Conservation (phyloP, 495 filamentous ascomycete species). For the Glutinoglossum americanum region DNA sequence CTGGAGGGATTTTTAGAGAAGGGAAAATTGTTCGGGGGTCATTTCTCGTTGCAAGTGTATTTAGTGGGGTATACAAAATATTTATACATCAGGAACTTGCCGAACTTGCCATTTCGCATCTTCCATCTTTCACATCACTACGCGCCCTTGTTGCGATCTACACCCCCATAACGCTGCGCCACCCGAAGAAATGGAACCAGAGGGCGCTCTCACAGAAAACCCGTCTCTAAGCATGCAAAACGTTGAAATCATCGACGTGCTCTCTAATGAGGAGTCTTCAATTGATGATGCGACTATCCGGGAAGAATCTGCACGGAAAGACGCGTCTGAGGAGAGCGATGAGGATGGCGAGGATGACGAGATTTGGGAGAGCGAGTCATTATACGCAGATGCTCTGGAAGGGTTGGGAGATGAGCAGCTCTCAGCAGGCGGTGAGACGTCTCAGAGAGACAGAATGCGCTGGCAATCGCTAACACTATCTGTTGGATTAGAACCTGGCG, state of each 20-base stretch:
- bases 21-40: no score
- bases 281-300: neutral
- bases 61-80: no score
- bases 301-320: neutral
- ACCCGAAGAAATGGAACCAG: neutral
- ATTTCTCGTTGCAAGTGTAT: no score
- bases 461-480: neutral
- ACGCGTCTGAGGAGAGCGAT: neutral
- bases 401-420: slow-evolving; percentile 7
- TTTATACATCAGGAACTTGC: neutral
- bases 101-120: no score
- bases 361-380: slow-evolving; percentile 7
- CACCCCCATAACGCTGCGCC: neutral
- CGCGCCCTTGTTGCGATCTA: neutral
- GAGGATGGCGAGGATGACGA: slow-evolving; percentile 2
- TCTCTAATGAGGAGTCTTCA: neutral
- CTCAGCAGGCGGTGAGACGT: neutral
- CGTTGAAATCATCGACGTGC: neutral
- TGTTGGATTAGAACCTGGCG: slow-evolving; percentile 17
- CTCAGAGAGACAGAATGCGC: neutral
- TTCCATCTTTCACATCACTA: neutral
- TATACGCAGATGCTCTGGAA: slow-evolving; percentile 7
- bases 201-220: neutral
- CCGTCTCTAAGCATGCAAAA: neutral
- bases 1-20: no score